These are phyloP conservation scores for Stygiomarasmius scandens DNA, from an alignment of 1,284 basidiomycete species.

Conservation along the genomic window DNA sequence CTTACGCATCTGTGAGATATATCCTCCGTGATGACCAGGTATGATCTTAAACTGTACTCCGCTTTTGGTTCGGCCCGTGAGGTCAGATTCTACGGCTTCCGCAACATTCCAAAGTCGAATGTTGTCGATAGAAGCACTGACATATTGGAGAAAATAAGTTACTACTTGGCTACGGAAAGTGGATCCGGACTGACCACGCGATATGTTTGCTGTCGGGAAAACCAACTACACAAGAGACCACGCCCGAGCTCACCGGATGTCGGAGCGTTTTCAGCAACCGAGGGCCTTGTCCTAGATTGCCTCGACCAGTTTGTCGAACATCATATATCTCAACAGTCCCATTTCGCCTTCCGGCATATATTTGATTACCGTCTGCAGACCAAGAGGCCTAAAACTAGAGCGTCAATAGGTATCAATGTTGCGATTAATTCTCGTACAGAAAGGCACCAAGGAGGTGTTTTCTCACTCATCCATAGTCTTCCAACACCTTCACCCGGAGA, in stretches of 20 bases:
- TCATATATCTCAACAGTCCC: conserved; percentile 96
- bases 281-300: conserved; percentile 63
- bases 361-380: conserved; percentile 85
- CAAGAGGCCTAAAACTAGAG: conserved; percentile 77
- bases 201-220: conserved; percentile 92
- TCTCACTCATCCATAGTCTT: conserved; percentile 83
- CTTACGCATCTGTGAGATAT: conserved; percentile 88
- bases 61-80: conserved; percentile 56
- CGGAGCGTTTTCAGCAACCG: conserved; percentile 79
- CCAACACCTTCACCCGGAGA: conserved; percentile 74
- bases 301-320: conserved; percentile 71
- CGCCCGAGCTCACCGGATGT: conserved; percentile 88
- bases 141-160: conserved; percentile 14
- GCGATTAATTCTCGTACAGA: conserved; percentile 59
- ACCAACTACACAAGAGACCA: conserved; percentile 87
- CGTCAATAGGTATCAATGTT: conserved; percentile 11
- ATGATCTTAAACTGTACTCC: conserved; percentile 93
- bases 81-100: conserved; percentile 71
- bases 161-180: conserved; percentile 6
- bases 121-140: conserved; percentile 90
- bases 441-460: conserved; percentile 95
- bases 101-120: conserved; percentile 92
- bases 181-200: conserved; percentile 68
- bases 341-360: conserved; percentile 92
- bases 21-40: conserved; percentile 94